Evolutionary conservation across 495 filamentous ascomycete species (phyloP), one percentile per base, ranked within the genome.

Genomic region (Penicillium ucsense): DNA sequence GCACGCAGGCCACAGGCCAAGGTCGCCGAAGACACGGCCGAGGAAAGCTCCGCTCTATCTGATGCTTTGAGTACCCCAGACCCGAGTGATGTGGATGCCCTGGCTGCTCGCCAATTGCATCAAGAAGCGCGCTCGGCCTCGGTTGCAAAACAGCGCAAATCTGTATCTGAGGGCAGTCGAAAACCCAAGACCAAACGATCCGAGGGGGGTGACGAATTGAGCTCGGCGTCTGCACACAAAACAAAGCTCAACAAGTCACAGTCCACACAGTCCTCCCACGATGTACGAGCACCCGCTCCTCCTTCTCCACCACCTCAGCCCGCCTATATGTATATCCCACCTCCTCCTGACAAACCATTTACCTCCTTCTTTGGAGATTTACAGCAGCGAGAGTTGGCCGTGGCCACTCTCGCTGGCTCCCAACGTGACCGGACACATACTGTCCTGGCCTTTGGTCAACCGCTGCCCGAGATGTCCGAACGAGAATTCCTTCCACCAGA

Each of bases 281-380:
- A 35, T 43, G 6, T 45, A 20, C 20, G 20, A 20, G 2, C 20
- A 20, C 20, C 41, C 20, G 30, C 47, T 38, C 31, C 32, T 45
- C 12, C 33, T 45, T 38, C 54, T 42, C 32, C 47, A 43, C 45
- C 67, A 59, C 71, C 74, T 83, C 86, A 31, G 87, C 91, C 61
- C 85, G 94, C 68, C 94, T 42, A 48, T 49, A 41, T 37, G 31
- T 47, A 41, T 20, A 20, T 20, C 45, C 46, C 54, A 40, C 47
- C 47, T 35, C 51, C 68, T 56, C 73, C 75, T 7, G 67, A 75
- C 10, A 80, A 75, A 53, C 85, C 88, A 20, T 91, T 96, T 60
- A 87, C 74, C 3, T 94, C 87, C 0, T 95, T 95, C 68, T 96
- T 85, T 63, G 45, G 71, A 9, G 89, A 91, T 60, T 78, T 75